Base-by-base conservation (phyloP, 805 yeast genomes). In the Wickerhamomyces silvicola region DNA sequence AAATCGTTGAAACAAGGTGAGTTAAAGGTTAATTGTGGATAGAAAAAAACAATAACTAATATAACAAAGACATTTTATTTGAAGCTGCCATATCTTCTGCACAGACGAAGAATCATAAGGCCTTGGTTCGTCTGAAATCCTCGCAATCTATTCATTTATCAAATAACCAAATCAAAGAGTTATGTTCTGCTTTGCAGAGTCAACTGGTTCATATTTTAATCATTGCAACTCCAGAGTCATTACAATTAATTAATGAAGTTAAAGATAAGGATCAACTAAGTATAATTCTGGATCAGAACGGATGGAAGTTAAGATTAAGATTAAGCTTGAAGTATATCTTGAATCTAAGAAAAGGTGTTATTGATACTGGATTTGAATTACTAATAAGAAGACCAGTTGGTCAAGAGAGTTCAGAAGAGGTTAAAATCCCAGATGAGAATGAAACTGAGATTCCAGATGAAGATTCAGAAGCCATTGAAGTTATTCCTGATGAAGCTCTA, bases 401-500 rank as follows among this genome's bases (percentile, higher is more conserved):
- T 22, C 1, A 19, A 20, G n/a, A 14, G 17, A n/a, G 22, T 22
- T 11, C 17, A 14, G 26, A 10, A 12, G 12, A 10, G n/a, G 29
- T 20, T 6, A 8, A 23, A 7, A 33, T 28, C 9, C 12, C 14
- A 12, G 22, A 27, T 9, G 16, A 18, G 2, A 27, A 20, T 5
- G 21, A 21, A 3, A 7, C 18, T 10, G 21, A 25, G 5, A 6
- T 28, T 12, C 30, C 22, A 13, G 31, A 41, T 13, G 43, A 38
- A 4, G 45, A 35, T 4, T 48, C 43, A 13, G 37, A 36, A 2
- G 33, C 24, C 1, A 30, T 20, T 3, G 29, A 29, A 8, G 8
- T 32, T 4, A 48, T 47, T 9, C 48, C 51, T 2, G 33, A 37
- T 14, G 50, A 46, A 35, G 48, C 31, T 18, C 46, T 37, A 28